Percentiles rank a stretch among this genome's conserved stretches.
phyloP scores from a whole-genome alignment of 164 flowering plant genomes.

The Santalum album region DNA sequence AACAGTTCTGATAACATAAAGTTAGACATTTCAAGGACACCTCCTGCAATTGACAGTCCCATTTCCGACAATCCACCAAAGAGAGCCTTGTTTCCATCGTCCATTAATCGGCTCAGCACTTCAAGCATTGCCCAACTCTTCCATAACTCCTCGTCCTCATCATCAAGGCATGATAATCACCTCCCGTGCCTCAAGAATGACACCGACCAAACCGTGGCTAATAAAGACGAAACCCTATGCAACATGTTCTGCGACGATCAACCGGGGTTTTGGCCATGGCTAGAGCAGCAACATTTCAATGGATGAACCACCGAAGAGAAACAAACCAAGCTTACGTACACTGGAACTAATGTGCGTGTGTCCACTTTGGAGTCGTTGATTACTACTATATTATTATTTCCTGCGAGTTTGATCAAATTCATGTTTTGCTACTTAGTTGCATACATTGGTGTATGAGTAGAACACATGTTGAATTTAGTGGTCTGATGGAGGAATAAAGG shows the following conservation, averaged over 20 bases:
- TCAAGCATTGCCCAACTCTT: constrained; percentile 34
- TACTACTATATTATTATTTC: too few relatives aligned
- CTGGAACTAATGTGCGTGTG: too few relatives aligned
- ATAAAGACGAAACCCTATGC: constrained; percentile 65
- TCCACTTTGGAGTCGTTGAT: too few relatives aligned
- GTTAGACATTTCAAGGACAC: constrained; percentile 63
- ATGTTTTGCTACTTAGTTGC: too few relatives aligned
- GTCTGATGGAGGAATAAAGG: too few relatives aligned
- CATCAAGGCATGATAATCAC: constrained; percentile 30
- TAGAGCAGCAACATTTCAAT: constrained; percentile 69
- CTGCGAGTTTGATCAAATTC: too few relatives aligned
- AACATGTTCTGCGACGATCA: constrained; percentile 93
- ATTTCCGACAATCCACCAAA: constrained; percentile 26
- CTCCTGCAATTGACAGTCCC: constrained; percentile 60
- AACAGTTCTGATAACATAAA: constrained; percentile 82
- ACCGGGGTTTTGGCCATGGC: constrained; percentile 92
- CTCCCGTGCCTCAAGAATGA: constrained; percentile 25
- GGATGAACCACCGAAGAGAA: constrained; percentile 12
- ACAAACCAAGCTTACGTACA: too few relatives aligned
- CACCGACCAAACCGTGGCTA: constrained; percentile 17
- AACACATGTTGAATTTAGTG: too few relatives aligned
- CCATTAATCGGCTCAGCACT: background rate
- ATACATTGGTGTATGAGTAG: too few relatives aligned
- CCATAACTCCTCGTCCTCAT: constrained; percentile 22
- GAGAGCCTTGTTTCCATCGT: constrained; percentile 19